Base-by-base conservation (phyloP, 768 basidiomycete genomes). In the Vararia minispora region DNA sequence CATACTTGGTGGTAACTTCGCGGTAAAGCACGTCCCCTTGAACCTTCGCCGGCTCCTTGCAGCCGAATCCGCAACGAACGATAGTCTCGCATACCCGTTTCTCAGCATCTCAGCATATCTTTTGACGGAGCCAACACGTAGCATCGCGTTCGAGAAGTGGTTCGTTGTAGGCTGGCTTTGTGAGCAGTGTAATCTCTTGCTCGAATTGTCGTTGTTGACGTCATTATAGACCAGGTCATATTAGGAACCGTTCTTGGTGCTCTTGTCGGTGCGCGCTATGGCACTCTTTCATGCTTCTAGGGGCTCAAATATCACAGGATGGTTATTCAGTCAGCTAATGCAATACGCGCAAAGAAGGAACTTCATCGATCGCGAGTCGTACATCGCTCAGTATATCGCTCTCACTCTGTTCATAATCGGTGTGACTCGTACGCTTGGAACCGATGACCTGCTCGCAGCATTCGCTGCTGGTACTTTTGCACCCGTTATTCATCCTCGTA, bases 41-140 rank as follows among this genome's bases (percentile, higher is more conserved):
- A 79, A 87, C 36, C 66, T 98, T 17, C 76, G 92, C 21, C 80
- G 76, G 17, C 68, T 95, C 29, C 64, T 95, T 6, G 73, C 84
- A 0, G 88, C 87, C 0, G 94, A 98, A 59, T 86, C 85, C 5
- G 95, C 92, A 0, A 79, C 87, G 6, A 99, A 99, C 58, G 95
- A 98, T 49, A 94, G 95, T 2, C 69, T 97, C 11, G 90, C 92
- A 2, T 95, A 92, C 56, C 91, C 91, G 0, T 97, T 97, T 56
- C 65, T 97, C 40, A 72, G 75, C 20, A 68, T 98, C 37, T 76
- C 92, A 3, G 67, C 98, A 9, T 97, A 94, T 56, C 66, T 98
- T 31, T 79, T 79, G 7, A 47, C 89, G 4, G 87, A 94, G 45
- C 52, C 68, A 0, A 71, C 77, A 3, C 66, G 61, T 11, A 58